These are phyloP conservation scores for Dendrobium nobile DNA, from an alignment of 106 monocot genomes.

Conservation along the genomic window DNA sequence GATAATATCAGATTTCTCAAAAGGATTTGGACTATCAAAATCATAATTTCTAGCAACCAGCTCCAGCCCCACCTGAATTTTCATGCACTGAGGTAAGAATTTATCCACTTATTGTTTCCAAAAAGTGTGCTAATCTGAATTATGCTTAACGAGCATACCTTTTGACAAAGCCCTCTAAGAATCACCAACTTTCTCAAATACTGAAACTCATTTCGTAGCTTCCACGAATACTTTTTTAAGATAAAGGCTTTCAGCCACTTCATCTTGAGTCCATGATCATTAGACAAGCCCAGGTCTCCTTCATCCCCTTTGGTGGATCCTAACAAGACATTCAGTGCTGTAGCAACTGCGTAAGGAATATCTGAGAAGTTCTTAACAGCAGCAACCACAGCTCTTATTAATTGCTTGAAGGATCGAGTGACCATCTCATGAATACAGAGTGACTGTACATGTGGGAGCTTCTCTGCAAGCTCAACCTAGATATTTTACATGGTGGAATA, in stretches of 20 bases:
- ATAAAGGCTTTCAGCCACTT: slow-evolving; percentile 66
- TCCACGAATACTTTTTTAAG: slow-evolving; percentile 65
- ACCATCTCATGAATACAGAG: slow-evolving; percentile 94
- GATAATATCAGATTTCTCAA: slow-evolving; percentile 74
- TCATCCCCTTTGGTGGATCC: slow-evolving; percentile 35
- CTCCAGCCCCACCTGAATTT: slow-evolving; percentile 68
- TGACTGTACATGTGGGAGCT: slow-evolving; percentile 81
- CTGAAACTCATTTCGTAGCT: slow-evolving; percentile 59
- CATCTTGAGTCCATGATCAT: slow-evolving; percentile 45
- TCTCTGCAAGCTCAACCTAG: slow-evolving; percentile 78
- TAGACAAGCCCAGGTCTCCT: slow-evolving; percentile 15
- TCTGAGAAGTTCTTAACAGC: slow-evolving; percentile 39
- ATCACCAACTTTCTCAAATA: slow-evolving; percentile 69
- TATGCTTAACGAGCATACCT: slow-evolving; percentile 30
- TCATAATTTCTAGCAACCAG: slow-evolving; percentile 75
- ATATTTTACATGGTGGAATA: slow-evolving; percentile 5
- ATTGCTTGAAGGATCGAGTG: slow-evolving; percentile 72
- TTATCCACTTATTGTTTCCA: not conserved
- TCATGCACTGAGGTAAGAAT: not conserved
- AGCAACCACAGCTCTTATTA: slow-evolving; percentile 69
- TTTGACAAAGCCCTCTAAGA: slow-evolving; percentile 76
- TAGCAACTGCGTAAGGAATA: slow-evolving; percentile 51
- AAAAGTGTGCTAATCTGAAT: not conserved
- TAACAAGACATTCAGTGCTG: slow-evolving; percentile 69
- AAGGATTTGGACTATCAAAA: slow-evolving; percentile 62